phyloP scores from a whole-genome alignment of 148 eudicot genomes.

The Cornus florida region DNA sequence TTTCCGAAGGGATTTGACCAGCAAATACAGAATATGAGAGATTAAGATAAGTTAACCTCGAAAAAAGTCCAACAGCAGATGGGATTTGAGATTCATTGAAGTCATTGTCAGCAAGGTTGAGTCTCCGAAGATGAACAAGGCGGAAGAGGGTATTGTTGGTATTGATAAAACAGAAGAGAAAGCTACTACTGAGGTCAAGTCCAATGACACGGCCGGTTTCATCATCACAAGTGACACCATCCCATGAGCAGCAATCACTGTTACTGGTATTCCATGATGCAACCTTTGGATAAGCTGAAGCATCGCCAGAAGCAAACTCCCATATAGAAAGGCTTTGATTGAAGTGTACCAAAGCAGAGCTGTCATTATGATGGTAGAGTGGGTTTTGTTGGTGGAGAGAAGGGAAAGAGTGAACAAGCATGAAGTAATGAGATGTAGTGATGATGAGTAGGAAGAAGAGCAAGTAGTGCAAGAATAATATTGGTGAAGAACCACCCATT shows the following conservation, averaged over 20 bases:
- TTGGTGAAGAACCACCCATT: too few relatives aligned
- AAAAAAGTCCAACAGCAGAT: constrained; percentile 17
- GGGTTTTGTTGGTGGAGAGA: not conserved
- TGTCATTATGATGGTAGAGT: constrained; percentile 9
- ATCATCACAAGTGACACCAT: constrained; percentile 38
- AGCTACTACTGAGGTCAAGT: constrained; percentile 37
- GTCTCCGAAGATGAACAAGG: constrained; percentile 27
- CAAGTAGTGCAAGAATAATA: too few relatives aligned
- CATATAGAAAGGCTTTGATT: not conserved
- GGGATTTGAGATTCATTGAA: constrained; percentile 33
- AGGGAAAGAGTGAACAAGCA: too few relatives aligned
- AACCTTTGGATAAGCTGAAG: constrained; percentile 2
- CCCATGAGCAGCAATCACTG: constrained; percentile 25
- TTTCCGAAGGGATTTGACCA: too few relatives aligned
- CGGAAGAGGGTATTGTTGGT: constrained; percentile 26
- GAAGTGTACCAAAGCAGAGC: constrained; percentile 12
- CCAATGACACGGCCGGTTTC: constrained; percentile 23
- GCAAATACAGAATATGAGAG: too few relatives aligned
- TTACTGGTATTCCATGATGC: too few relatives aligned
- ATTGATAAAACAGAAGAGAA: constrained; percentile 24
- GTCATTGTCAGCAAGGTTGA: constrained; percentile 29
- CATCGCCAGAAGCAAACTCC: not conserved
- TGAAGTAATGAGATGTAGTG: too few relatives aligned
- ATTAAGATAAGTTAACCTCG: constrained; percentile 11
- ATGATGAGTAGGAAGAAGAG: too few relatives aligned